Evolutionary conservation across 1,139 yeast species (phyloP), one percentile per base, ranked within the genome.

Genomic region (Magnusiomyces paraingens): DNA sequence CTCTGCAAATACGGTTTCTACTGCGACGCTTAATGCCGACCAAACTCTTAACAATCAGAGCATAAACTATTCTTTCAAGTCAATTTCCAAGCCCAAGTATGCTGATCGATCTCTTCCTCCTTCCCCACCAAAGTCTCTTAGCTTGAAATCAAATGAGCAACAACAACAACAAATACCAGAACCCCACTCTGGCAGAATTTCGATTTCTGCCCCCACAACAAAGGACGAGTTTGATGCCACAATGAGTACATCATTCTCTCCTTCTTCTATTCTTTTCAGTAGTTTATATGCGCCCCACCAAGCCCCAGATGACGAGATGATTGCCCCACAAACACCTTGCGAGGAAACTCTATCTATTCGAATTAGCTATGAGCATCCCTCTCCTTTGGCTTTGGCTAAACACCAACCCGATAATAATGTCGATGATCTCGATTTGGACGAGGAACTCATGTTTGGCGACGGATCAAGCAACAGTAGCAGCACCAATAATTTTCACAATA

Each of bases 361-460:
- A 17, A 57, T 61, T 53, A 62, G 61, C 49, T 55, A 61, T 21
- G 64, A 46, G 11, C 63, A 62, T 11, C 61, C 60, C 20, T 60
- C 61, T 26, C 65, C 62, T 2, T 47, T 61, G 54, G 29, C 53
- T 32, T 55, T 60, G 46, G 59, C 61, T 8, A 57, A 26, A 26
- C 32, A 4, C 32, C 32, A 26, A 8, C 32, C 57, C 10, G 32
- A 32, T 15, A 38, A 36, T 3, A 42, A 44, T 36, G 49, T 45
- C 8, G 53, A 46, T 36, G 43, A 48, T 38, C 22, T 43, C 6
- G 39, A 46, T 6, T 15, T 46, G 15, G 48, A 36, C n/a, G 39
- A 41, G 32, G 32, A 26, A 8, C 32, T 26, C 8, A 26, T 26
- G 32, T 26, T 5, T 26, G 32, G 32, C 8, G 8, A 8, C 32